A percentile compares a stretch with the other conserved stretches of the same genome.
phyloP scores from a whole-genome alignment of 2,329 filamentous ascomycete genomes.

The Amauroascus verrucosus region DNA sequence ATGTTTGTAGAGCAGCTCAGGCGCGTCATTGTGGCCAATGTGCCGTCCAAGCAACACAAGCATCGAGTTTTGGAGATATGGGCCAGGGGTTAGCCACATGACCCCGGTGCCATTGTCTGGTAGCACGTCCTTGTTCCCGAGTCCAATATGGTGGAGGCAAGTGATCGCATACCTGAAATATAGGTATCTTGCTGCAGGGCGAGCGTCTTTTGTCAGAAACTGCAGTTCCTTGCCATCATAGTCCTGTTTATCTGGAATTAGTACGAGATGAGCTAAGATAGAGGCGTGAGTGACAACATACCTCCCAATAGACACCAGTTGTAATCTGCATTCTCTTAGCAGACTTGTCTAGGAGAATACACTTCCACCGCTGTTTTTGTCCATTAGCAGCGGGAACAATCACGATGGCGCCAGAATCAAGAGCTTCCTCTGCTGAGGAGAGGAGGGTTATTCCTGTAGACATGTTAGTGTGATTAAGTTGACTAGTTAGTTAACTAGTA shows the following conservation, averaged over 20 bases:
- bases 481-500: background rate
- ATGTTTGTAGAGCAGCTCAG: background rate
- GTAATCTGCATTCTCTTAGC: background rate
- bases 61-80: constrained; percentile 6
- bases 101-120: background rate
- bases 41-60: background rate
- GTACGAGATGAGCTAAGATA: background rate
- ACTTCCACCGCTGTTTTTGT: background rate
- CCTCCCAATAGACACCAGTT: background rate
- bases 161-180: constrained; percentile 9
- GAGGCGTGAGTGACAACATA: background rate
- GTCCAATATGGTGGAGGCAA: background rate
- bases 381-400: background rate
- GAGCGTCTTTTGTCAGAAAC: constrained; percentile 5
- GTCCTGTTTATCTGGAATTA: background rate
- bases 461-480: no score
- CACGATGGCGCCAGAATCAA: background rate
- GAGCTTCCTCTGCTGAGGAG: background rate
- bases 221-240: constrained; percentile 1
- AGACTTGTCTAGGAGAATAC: background rate
- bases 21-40: background rate
- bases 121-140: background rate
- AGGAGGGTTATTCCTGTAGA: constrained; percentile 4
- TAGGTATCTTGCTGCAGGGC: constrained; percentile 8
- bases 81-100: background rate